phyloP scores from a whole-genome alignment of 768 basidiomycete species.

The Xerocomus brunneocitrinus region DNA sequence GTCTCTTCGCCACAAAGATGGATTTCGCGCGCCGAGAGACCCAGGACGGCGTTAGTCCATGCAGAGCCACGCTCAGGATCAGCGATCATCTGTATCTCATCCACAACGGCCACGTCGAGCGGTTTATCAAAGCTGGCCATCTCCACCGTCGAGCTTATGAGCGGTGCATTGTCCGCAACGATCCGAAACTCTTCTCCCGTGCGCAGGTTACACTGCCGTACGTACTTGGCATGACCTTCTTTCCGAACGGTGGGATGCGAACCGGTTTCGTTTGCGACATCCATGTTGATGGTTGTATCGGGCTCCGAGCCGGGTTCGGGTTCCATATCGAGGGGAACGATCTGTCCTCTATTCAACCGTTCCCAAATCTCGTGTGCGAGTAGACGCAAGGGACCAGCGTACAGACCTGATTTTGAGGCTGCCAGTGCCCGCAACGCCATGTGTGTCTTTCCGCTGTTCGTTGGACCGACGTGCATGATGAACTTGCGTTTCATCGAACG shows the following conservation, averaged over 20 bases:
- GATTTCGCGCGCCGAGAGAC: constrained; percentile 69
- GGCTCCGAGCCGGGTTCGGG: constrained; percentile 36
- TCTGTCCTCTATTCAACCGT: constrained; percentile 84
- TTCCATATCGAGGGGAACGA: constrained; percentile 66
- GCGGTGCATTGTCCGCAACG: constrained; percentile 48
- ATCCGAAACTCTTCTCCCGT: constrained; percentile 90
- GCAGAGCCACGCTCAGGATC: constrained; percentile 72
- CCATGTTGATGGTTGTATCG: constrained; percentile 34
- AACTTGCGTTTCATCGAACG: constrained; percentile 67
- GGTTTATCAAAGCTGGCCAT: constrained; percentile 54
- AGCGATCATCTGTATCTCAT: constrained; percentile 95
- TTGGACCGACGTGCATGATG: constrained; percentile 95
- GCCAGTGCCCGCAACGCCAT: constrained; percentile 87
- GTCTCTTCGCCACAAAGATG: constrained; percentile 97
- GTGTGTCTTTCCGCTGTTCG: constrained; percentile 97
- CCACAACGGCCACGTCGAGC: constrained; percentile 84
- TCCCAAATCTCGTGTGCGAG: constrained; percentile 95
- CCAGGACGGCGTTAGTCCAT: constrained; percentile 83
- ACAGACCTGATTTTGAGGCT: constrained; percentile 65
- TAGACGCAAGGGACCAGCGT: constrained; percentile 87
- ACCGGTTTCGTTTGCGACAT: constrained; percentile 18
- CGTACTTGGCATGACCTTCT: constrained; percentile 44
- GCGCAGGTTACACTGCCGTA: constrained; percentile 73
- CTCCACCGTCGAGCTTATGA: constrained; percentile 90
- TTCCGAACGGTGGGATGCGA: constrained; percentile 28